Evolutionary conservation across 169 alveolate species (phyloP), one percentile per base, ranked within the genome.

Genomic region (Plasmodium sp.): DNA sequence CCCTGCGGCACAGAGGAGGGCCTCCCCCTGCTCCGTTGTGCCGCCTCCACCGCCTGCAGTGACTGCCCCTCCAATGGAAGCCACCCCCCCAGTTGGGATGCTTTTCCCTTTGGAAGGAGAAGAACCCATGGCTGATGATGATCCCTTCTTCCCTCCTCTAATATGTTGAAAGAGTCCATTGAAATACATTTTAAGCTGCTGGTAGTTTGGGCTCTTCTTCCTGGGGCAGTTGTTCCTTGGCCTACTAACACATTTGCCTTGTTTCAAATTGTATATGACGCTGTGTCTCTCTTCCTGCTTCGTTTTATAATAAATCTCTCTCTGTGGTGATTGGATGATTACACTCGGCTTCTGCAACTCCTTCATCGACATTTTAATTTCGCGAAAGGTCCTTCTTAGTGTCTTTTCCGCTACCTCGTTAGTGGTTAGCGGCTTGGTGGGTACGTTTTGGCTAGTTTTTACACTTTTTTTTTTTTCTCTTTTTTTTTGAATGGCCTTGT

Each of bases 401-500:
- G 33, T 54, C 39, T 16, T 81, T 41, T 39, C 58, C 31, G 22
- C 51, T 31, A 41, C 16, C 16, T 84, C 6, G n/a, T 84, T 84
- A 41, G 18, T n/a, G 51, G 27, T 84, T 16, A 12, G 10, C 45
- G 9, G 73, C 7, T 84, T 48, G 36, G 45, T 84, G 45, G 31
- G 36, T 6, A 84, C 75, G 9, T 54, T 4, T 41, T 67, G 31
- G 51, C 39, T 31, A 31, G 79, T 7, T 22, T 7, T 62, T 4
- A 62, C 7, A 14, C 6, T 58, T 41, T 71, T 43, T 39, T 41
- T 81, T 18, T 39, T 81, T 48, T n/a, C 48, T 27, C 33, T 71
- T 33, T 84, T 71, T 71, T 84, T 84, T 71, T 84, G 54, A 84
- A 84, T 84, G 27, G 10, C 45, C 51, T 18, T 84, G 14, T 84